Evolutionary conservation across 2,329 filamentous ascomycete genomes (phyloP).

Genomic region (Acephala macrosclerotiorum): DNA sequence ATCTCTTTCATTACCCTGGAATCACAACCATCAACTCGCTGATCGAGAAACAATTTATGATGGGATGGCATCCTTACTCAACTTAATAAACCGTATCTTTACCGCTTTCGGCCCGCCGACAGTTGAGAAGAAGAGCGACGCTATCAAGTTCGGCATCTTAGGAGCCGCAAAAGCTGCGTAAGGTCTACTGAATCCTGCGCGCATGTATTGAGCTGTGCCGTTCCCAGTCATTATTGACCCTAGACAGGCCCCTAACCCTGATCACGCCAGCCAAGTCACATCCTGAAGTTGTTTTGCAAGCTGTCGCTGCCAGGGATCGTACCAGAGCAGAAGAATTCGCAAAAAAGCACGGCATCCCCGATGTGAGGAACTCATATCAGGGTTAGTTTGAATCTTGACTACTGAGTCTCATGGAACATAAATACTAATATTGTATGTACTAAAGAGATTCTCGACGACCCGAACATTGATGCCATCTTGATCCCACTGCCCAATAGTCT

Average conservation of each 20-base stretch:
- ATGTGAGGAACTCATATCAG: conserved; percentile 57
- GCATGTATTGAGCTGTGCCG: not conserved
- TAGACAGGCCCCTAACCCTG: conserved; percentile 47
- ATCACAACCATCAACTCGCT: too few relatives aligned
- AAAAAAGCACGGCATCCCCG: conserved; percentile 57
- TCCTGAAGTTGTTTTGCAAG: conserved; percentile 58
- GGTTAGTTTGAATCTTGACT: conserved; percentile 40
- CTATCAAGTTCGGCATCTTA: conserved; percentile 27
- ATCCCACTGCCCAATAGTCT: conserved; percentile 54
- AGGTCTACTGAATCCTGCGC: conserved; percentile 1
- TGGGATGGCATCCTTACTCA: not conserved
- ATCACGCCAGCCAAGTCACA: conserved; percentile 58
- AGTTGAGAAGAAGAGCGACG: not conserved
- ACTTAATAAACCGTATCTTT: not conserved
- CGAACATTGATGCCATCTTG: conserved; percentile 56
- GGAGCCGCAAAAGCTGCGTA: conserved; percentile 27
- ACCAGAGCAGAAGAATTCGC: conserved; percentile 55
- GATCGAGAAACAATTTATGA: not conserved
- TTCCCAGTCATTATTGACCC: conserved; percentile 1
- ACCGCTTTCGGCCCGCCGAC: not conserved
- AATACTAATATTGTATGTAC: not conserved
- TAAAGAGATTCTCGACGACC: conserved; percentile 42
- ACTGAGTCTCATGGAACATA: not conserved
- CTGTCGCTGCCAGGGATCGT: conserved; percentile 57
- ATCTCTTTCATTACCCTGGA: too few relatives aligned